Base-by-base conservation (phyloP, 2,329 filamentous ascomycete genomes). In the Lecanicillium sp. region DNA sequence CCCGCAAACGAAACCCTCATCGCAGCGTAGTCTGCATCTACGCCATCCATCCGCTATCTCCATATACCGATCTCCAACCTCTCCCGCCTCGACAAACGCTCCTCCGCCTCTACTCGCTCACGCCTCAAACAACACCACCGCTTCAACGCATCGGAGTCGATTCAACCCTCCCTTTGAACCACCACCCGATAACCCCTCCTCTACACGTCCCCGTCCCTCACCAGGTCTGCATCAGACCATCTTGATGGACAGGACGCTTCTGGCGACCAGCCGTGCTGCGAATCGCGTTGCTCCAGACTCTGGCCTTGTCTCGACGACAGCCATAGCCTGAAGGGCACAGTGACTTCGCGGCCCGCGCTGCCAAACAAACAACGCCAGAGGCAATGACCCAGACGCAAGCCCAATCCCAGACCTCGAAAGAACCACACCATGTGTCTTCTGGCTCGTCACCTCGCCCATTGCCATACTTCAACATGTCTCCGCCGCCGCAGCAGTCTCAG, bases 161-260 rank as follows among this genome's bases (percentile, higher is more conserved):
- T 25, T n/a, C n/a, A 25, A 25, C 22, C 22, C 7, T 11, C 22
- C 22, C 22, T 7, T n/a, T n/a, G n/a, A n/a, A n/a, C n/a, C n/a
- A n/a, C n/a, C n/a, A n/a, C n/a, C n/a, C n/a, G 29, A 5, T 30
- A 13, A 9, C 29, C 16, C 29, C 29, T 14, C n/a, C 29, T 14
- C 29, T 30, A 15, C 29, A 30, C 5, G 5, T 14, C 50, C 22
- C 22, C 22, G 11, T 25, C 22, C 7, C 11, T 25, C 11, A 7
- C 7, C 22, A 25, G 22, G 22, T 25, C 22, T 25, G 22, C 22
- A 11, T 6, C 22, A 25, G 22, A 25, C 22, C 22, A 46, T 52
- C 55, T 64, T 58, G 50, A 63, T 62, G 59, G 58, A 59, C 57
- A 53, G 47, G 51, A 50, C 51, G 55, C 54, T 52, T 49, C 53